Evolutionary conservation across 2,329 filamentous ascomycete species (phyloP), one percentile per base, ranked within the genome.

Genomic region (Xylariomycetidae sp.): DNA sequence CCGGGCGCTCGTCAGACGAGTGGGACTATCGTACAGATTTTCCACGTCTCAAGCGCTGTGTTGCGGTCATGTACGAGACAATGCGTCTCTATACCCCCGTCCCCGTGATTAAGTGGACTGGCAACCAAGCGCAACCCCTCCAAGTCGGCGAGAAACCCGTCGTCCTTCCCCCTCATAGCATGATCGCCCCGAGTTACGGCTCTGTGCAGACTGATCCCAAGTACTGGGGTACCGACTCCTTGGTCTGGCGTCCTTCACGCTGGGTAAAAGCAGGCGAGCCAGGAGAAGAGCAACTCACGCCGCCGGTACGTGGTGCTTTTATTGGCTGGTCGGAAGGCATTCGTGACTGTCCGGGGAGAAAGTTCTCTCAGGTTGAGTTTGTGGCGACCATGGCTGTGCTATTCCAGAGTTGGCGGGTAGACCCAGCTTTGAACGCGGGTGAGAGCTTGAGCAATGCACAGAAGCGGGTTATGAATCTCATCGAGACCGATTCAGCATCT

Each of bases 51-150:
- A 58, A 58, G 27, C 53, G 65, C n/a, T 66, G 61, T 26, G 34
- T 63, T 3, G 54, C 63, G 2, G 42, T 64, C 3, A 43, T 70
- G 53, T 53, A 57, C 19, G 67, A 70, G 43, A 63, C 59, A 1
- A 32, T 68, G 5, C 61, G 63, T 2, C 47, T 67, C 0, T 66
- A 62, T 33, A 47, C 53, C 0, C 57, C 59, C 0, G 50, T 64
- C 0, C 39, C 45, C 2, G 23, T 38, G 1, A 16, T 41, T 22
- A 51, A 53, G 18, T 50, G 40, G 42, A 49, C 46, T 3, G 33
- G 16, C 4, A 17, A 44, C 11, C 15, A 17, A 6, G 17, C 32
- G 2, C 30, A 38, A 29, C 19, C 43, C 1, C 38, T 57, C 1
- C 7, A n/a, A 2, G 38, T 54, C 4, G 42, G 39, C 2, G 40